These are phyloP conservation scores for Coccomyxa sp. DNA, from an alignment of 139 green algal genomes.

Conservation along the genomic window DNA sequence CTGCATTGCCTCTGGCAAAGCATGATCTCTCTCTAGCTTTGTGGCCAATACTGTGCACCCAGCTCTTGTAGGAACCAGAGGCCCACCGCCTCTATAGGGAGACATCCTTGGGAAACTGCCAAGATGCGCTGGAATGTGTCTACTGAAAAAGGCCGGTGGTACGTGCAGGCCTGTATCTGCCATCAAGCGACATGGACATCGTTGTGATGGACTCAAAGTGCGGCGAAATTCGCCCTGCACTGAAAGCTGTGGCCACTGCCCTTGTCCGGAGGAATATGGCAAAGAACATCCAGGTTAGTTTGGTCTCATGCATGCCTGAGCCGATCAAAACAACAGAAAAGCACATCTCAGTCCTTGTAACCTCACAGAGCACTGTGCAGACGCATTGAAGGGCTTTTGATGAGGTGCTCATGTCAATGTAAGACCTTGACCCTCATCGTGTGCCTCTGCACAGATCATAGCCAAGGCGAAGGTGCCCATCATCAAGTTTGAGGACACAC, in stretches of 20 bases:
- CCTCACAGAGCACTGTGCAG: too few species aligned
- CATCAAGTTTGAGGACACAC: slow-evolving; percentile 88
- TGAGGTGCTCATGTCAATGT: too few species aligned
- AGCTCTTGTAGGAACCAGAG: too few species aligned
- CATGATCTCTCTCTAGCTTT: background rate
- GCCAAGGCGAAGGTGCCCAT: slow-evolving; percentile 90
- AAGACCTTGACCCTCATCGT: background rate
- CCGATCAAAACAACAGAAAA: background rate
- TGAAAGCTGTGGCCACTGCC: slow-evolving; percentile 69
- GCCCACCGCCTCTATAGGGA: too few species aligned
- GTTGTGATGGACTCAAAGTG: slow-evolving; percentile 64
- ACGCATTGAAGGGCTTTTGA: too few species aligned
- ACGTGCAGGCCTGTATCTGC: slow-evolving; percentile 80
- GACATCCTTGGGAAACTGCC: too few species aligned
- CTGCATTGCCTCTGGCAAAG: too few species aligned
- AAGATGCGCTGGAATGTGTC: too few species aligned
- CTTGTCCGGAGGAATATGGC: slow-evolving; percentile 55
- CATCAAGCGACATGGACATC: slow-evolving; percentile 89
- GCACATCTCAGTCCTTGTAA: too few species aligned
- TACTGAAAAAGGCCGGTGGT: too few species aligned
- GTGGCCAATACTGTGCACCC: background rate
- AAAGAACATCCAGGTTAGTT: slow-evolving; percentile 68
- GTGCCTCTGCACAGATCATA: slow-evolving; percentile 62
- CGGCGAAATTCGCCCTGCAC: slow-evolving; percentile 40
- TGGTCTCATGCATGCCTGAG: background rate